Evolutionary conservation across 768 basidiomycete genomes (phyloP).

Genomic region (Mrakia frigida): DNA sequence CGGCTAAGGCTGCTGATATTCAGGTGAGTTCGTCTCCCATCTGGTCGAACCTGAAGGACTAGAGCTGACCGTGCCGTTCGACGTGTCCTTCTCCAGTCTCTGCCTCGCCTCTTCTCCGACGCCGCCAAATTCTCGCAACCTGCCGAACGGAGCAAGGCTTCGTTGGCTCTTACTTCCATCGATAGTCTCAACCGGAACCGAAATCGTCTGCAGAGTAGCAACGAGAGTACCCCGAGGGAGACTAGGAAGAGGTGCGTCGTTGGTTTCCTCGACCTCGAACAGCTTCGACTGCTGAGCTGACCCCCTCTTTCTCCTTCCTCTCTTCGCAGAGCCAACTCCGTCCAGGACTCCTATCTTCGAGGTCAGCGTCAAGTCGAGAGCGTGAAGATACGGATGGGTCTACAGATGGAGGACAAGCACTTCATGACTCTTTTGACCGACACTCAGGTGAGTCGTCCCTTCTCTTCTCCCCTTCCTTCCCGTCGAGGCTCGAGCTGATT

Average conservation of each 20-base stretch:
- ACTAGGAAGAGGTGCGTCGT: conserved; percentile 59
- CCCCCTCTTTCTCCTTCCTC: background rate
- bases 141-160: conserved; percentile 73
- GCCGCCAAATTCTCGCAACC: conserved; percentile 70
- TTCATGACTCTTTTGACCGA: conserved; percentile 82
- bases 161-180: conserved; percentile 75
- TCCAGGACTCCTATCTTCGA: conserved; percentile 78
- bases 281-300: background rate
- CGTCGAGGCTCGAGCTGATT: background rate
- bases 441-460: conserved; percentile 59
- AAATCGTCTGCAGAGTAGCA: conserved; percentile 59
- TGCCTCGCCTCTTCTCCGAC: conserved; percentile 77
- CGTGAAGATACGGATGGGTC: conserved; percentile 76
- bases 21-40: conserved; percentile 54
- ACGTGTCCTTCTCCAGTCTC: conserved; percentile 51
- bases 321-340: conserved; percentile 48
- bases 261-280: background rate
- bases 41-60: background rate
- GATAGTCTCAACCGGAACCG: conserved; percentile 91
- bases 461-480: background rate
- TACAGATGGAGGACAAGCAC: conserved; percentile 91
- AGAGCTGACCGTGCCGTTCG: background rate
- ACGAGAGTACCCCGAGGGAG: conserved; percentile 50
- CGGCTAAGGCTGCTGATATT: conserved; percentile 71
- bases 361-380: conserved; percentile 89